Evolutionary conservation across 164 flowering plant species (phyloP).

Genomic region (Vitis labrusca): DNA sequence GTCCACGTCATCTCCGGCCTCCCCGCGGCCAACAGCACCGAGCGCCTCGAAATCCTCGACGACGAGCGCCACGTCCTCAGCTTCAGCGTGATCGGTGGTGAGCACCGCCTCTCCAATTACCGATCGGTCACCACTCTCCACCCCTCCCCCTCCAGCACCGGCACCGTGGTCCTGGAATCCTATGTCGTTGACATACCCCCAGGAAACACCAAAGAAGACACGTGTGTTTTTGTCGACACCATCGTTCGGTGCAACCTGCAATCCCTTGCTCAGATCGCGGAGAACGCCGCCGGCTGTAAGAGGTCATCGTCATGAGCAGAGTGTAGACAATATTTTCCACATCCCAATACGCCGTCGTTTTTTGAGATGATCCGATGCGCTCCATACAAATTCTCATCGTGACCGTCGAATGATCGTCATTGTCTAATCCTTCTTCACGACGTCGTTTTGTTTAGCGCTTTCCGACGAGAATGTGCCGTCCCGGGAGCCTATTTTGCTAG

Average conservation of each 20-base stretch:
- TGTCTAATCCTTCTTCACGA: too few relatives aligned
- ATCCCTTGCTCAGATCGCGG: constrained; percentile 63
- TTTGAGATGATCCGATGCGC: constrained; percentile 17
- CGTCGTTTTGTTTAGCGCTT: neutral
- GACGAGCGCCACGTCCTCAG: constrained; percentile 74
- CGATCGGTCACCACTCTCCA: constrained; percentile 78
- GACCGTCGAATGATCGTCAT: too few relatives aligned
- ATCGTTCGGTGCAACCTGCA: constrained; percentile 78
- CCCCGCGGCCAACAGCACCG: constrained; percentile 68
- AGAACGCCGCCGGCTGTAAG: constrained; percentile 11
- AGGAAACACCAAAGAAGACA: constrained; percentile 80
- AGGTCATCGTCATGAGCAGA: constrained; percentile 3
- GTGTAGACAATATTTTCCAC: neutral
- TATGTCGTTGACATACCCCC: constrained; percentile 76
- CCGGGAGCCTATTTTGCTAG: neutral
- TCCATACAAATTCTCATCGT: too few relatives aligned
- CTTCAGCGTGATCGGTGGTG: constrained; percentile 86
- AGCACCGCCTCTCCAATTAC: constrained; percentile 73
- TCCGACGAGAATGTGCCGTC: neutral
- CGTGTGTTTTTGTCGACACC: constrained; percentile 69
- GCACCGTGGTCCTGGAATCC: constrained; percentile 74
- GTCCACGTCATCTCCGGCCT: constrained; percentile 77
- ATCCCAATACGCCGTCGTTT: constrained; percentile 9
- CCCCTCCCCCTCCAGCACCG: constrained; percentile 32
- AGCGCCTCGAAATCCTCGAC: constrained; percentile 81